Conservation (phyloP, 208 protist species). For the Acanthamoeba culbertsoni region DNA sequence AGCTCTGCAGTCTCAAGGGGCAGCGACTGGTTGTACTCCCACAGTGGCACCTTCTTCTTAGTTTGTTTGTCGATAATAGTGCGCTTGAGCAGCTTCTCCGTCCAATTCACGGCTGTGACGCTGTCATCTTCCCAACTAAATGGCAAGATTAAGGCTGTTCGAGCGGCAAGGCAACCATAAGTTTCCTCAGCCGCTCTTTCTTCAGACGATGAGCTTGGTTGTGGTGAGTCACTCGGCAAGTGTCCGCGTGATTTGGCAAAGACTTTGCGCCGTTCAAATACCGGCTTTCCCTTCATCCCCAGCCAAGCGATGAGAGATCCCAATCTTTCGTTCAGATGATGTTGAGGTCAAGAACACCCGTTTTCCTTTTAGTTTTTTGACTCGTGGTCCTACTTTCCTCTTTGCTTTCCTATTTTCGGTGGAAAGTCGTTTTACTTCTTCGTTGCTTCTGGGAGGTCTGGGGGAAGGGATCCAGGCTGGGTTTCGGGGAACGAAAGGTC, state of each 20-base stretch:
- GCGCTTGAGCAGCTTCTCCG: background rate
- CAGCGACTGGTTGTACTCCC: constrained; percentile 14
- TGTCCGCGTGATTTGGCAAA: background rate
- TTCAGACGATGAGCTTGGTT: background rate
- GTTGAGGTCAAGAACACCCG: background rate
- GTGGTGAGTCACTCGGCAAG: background rate
- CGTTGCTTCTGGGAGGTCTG: too few species aligned
- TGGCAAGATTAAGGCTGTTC: background rate
- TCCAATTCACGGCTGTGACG: background rate
- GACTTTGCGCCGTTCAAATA: background rate
- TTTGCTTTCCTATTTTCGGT: background rate
- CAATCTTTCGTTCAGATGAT: background rate
- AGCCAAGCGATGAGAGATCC: background rate
- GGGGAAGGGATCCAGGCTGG: background rate
- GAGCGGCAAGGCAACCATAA: background rate
- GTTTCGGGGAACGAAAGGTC: constrained; percentile 34
- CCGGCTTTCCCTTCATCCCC: background rate
- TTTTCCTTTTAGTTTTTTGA: background rate
- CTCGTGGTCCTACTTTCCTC: background rate
- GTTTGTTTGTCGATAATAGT: background rate
- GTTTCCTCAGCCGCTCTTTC: background rate
- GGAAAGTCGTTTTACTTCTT: too few species aligned
- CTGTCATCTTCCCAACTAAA: constrained; percentile 19
- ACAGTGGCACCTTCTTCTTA: background rate
- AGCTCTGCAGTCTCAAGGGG: constrained; percentile 2